Evolutionary conservation across 2,329 filamentous ascomycete genomes (phyloP).

Genomic region (Calonectria pseudoturangicola): DNA sequence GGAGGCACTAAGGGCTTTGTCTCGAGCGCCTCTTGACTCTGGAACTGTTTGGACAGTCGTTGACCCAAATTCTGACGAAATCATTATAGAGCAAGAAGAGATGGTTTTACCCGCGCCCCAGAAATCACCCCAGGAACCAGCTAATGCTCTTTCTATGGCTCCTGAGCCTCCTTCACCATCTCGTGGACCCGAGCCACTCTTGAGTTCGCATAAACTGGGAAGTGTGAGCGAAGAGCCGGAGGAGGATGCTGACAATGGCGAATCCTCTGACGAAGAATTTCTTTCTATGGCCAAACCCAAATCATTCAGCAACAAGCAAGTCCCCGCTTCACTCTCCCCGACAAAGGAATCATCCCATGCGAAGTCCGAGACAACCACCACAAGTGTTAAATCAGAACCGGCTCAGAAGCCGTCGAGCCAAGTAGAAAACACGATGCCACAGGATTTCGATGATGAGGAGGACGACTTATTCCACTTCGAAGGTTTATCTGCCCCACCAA

Average conservation of each 20-base stretch:
- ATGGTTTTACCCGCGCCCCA: conserved; percentile 35
- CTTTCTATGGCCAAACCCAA: conserved; percentile 63
- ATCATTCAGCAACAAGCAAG: conserved; percentile 55
- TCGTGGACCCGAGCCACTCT: conserved; percentile 44
- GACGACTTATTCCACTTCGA: conserved; percentile 70
- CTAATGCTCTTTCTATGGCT: conserved; percentile 37
- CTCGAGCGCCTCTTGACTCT: conserved; percentile 70
- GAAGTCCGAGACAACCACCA: conserved; percentile 28
- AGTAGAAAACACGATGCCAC: conserved; percentile 9
- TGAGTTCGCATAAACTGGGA: conserved; percentile 46
- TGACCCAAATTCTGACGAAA: conserved; percentile 59
- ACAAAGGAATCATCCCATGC: conserved; percentile 40
- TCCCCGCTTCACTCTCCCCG: conserved; percentile 43
- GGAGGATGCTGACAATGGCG: conserved; percentile 52
- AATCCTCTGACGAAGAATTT: conserved; percentile 64
- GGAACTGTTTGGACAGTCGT: conserved; percentile 71
- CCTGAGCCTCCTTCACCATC: conserved; percentile 46
- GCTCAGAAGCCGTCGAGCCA: conserved; percentile 28
- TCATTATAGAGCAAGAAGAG: conserved; percentile 46
- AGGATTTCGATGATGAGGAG: conserved; percentile 55
- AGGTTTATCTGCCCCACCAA: conserved; percentile 57
- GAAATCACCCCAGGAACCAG: conserved; percentile 25
- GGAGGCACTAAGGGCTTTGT: conserved; percentile 71
- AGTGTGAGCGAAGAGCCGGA: conserved; percentile 55
- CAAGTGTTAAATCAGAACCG: conserved; percentile 27